Percentiles rank a stretch among this genome's conserved stretches.
These are phyloP conservation scores for Cyathus striatus DNA, from an alignment of 768 basidiomycete species.

Conservation along the genomic window DNA sequence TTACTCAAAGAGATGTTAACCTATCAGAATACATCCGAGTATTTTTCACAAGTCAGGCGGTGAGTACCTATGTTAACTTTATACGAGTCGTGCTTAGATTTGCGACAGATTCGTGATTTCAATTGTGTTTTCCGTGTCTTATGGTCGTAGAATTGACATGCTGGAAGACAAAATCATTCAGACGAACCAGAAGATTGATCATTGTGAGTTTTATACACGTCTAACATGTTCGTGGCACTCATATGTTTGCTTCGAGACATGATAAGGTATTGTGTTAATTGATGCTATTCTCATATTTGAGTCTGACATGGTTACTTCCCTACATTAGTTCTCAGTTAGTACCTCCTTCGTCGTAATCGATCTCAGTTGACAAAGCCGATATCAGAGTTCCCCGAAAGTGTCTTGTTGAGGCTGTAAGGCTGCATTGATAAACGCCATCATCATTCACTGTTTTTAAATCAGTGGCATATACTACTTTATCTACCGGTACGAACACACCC, in stretches of 20 bases:
- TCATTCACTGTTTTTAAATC: not conserved
- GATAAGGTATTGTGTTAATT: not conserved
- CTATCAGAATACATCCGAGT: not conserved
- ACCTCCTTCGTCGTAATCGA: not conserved
- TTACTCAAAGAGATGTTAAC: not conserved
- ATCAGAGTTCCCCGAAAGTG: not conserved
- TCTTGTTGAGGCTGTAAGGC: not conserved
- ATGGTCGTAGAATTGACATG: conserved; percentile 6
- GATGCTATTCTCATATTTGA: not conserved
- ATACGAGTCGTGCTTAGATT: not conserved
- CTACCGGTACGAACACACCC: conserved; percentile 7
- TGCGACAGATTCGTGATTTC: conserved; percentile 3
- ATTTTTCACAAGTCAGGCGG: not conserved
- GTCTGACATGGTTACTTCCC: not conserved
- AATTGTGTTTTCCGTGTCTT: conserved; percentile 7
- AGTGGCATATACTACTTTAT: conserved; percentile 10
- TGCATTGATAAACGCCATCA: not conserved
- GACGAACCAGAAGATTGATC: not conserved
- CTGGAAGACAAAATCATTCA: conserved; percentile 3
- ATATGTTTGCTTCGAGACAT: not conserved
- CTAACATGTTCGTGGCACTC: not conserved
- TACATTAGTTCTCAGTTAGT: not conserved
- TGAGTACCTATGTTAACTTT: not conserved
- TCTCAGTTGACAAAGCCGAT: not conserved
- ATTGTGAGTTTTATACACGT: not conserved